These are phyloP conservation scores for Capsicum baccatum DNA, from an alignment of 257 asterid genomes.

Conservation along the genomic window DNA sequence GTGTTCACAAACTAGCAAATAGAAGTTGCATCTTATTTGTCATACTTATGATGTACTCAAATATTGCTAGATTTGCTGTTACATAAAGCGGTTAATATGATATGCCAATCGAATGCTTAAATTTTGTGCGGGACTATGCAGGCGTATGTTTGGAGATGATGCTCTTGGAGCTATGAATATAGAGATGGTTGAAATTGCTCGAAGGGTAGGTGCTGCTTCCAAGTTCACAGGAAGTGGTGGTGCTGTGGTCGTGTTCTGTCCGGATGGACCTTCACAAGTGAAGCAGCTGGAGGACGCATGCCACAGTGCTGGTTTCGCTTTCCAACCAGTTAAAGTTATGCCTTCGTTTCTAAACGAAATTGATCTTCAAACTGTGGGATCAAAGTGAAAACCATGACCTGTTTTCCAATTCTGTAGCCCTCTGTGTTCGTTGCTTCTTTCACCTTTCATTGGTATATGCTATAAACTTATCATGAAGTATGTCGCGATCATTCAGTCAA, in stretches of 20 bases:
- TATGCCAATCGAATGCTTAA: neutral
- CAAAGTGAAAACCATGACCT: constrained; percentile 26
- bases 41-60: neutral
- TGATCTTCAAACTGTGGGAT: constrained; percentile 55
- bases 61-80: neutral
- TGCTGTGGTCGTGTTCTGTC: constrained; percentile 84
- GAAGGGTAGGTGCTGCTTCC: constrained; percentile 81
- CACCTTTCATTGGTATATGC: neutral
- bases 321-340: constrained; percentile 59
- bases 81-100: neutral
- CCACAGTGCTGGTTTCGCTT: constrained; percentile 62
- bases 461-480: neutral
- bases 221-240: constrained; percentile 99
- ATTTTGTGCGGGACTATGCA: constrained; percentile 26
- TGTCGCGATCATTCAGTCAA: neutral
- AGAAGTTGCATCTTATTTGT: neutral
- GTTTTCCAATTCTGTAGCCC: neutral
- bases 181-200: constrained; percentile 89
- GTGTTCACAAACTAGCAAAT: neutral
- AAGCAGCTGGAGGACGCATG: constrained; percentile 72
- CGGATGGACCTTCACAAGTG: constrained; percentile 79
- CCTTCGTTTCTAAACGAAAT: constrained; percentile 55
- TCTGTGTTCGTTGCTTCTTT: neutral
- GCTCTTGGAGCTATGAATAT: constrained; percentile 85
- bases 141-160: constrained; percentile 88